A percentile compares a stretch with the other conserved stretches of the same genome.
phyloP scores from a whole-genome alignment of 2,329 filamentous ascomycete genomes.

The Sarocladium kiliense region DNA sequence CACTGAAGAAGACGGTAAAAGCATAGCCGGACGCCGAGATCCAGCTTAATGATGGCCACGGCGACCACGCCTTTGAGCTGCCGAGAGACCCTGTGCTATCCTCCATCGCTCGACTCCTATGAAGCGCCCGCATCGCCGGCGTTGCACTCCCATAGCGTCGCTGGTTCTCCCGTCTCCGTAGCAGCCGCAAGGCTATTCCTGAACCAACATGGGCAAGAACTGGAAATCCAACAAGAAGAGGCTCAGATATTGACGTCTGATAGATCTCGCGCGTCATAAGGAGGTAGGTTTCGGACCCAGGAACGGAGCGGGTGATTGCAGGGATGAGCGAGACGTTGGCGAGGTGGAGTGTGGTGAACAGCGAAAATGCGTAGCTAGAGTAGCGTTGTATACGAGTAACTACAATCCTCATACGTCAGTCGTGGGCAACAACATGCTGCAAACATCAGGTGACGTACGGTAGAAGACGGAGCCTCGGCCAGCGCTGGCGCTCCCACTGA shows the following conservation, averaged over 20 bases:
- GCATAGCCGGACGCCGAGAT: constrained; percentile 70
- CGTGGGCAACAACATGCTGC: no score
- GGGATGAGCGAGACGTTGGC: constrained; percentile 79
- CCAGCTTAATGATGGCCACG: constrained; percentile 67
- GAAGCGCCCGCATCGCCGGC: constrained; percentile 40
- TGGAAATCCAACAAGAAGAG: constrained; percentile 71
- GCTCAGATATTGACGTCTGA: constrained; percentile 76
- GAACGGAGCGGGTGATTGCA: constrained; percentile 65
- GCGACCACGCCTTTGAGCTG: constrained; percentile 22
- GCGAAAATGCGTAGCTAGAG: constrained; percentile 77
- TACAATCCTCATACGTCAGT: no score
- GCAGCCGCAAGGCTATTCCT: constrained; percentile 70
- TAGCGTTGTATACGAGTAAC: constrained; percentile 70
- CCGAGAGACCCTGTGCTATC: constrained; percentile 20
- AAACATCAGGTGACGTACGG: constrained; percentile 53
- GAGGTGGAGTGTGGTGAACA: constrained; percentile 73
- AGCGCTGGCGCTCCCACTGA: constrained; percentile 43
- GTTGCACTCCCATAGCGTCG: constrained; percentile 69
- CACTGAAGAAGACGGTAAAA: constrained; percentile 58
- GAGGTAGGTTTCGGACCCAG: constrained; percentile 76
- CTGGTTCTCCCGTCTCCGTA: constrained; percentile 67
- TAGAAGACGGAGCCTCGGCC: constrained; percentile 72
- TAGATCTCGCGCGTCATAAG: constrained; percentile 90
- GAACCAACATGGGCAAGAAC: constrained; percentile 70
- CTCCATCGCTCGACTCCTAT: constrained; percentile 24